Conservation (phyloP, 2,329 filamentous ascomycete species). For the Aureobasidium mangrovei region DNA sequence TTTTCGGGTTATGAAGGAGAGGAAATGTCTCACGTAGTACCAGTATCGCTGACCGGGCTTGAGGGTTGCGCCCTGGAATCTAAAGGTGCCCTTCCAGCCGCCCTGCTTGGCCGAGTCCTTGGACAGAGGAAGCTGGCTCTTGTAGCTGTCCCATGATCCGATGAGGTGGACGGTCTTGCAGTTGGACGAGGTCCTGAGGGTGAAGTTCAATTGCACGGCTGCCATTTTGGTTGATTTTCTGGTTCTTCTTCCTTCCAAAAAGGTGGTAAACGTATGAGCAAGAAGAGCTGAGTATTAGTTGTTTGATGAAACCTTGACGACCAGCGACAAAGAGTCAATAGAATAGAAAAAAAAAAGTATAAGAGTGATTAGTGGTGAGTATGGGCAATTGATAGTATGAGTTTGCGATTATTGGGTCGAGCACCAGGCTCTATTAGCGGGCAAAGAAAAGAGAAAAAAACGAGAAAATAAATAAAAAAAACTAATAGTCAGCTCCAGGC, state of each 20-base stretch:
- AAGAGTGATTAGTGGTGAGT: constrained; percentile 19
- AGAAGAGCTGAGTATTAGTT: constrained; percentile 41
- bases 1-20: background rate
- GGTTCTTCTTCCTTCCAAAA: constrained; percentile 14
- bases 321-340: constrained; percentile 32
- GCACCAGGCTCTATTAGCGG: constrained; percentile 41
- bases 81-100: constrained; percentile 92
- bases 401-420: constrained; percentile 23
- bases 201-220: constrained; percentile 87
- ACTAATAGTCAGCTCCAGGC: constrained; percentile 41
- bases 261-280: constrained; percentile 31
- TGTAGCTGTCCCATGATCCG: constrained; percentile 97
- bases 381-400: constrained; percentile 18
- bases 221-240: constrained; percentile 51
- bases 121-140: constrained; percentile 85
- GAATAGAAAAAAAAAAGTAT: constrained; percentile 20
- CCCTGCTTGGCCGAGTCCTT: constrained; percentile 78
- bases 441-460: constrained; percentile 28
- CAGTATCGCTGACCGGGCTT: constrained; percentile 90
- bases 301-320: constrained; percentile 26
- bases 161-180: constrained; percentile 97
- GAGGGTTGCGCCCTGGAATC: constrained; percentile 80
- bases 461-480: constrained; percentile 33
- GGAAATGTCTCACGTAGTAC: constrained; percentile 64
- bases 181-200: constrained; percentile 88